Conservation (phyloP, 2,329 filamentous ascomycete genomes). For the Aspergillus pseudoglaucus region DNA sequence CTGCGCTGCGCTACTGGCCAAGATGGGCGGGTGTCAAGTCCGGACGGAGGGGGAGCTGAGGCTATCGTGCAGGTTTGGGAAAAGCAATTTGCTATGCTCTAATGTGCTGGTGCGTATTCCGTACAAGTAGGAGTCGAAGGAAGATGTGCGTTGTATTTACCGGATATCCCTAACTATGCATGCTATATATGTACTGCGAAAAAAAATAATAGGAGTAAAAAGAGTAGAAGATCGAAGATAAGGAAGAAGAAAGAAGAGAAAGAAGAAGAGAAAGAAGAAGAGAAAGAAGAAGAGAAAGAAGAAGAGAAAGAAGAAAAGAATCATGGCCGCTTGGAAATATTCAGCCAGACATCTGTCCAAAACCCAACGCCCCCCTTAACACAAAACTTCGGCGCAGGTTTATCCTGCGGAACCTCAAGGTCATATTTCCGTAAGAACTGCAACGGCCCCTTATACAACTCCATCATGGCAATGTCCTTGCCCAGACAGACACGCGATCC, state of each 20-base stretch:
- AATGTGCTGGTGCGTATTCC: no score
- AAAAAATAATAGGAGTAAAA: background rate
- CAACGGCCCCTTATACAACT: slow-evolving; percentile 42
- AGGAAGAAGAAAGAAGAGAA: background rate
- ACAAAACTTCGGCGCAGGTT: slow-evolving; percentile 22
- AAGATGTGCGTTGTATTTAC: no score
- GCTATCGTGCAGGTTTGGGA: no score
- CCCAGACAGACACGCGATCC: slow-evolving; percentile 45
- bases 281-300: background rate
- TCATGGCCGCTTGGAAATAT: slow-evolving; percentile 18
- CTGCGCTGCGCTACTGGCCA: no score
- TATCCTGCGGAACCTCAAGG: slow-evolving; percentile 14
- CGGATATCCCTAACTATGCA: no score
- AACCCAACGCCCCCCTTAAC: slow-evolving; percentile 30
- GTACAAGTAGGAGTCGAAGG: no score
- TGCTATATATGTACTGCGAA: background rate
- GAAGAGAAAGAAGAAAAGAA: background rate
- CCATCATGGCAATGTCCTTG: slow-evolving; percentile 47
- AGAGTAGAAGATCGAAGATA: background rate
- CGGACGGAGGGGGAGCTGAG: no score
- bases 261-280: background rate
- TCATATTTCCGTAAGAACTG: slow-evolving; percentile 29
- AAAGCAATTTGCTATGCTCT: no score
- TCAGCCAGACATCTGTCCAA: slow-evolving; percentile 28
- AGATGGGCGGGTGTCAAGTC: no score